Evolutionary conservation across 225 moss, liverwort and hornwort species (phyloP).

Genomic region (Lunularia cruciata): DNA sequence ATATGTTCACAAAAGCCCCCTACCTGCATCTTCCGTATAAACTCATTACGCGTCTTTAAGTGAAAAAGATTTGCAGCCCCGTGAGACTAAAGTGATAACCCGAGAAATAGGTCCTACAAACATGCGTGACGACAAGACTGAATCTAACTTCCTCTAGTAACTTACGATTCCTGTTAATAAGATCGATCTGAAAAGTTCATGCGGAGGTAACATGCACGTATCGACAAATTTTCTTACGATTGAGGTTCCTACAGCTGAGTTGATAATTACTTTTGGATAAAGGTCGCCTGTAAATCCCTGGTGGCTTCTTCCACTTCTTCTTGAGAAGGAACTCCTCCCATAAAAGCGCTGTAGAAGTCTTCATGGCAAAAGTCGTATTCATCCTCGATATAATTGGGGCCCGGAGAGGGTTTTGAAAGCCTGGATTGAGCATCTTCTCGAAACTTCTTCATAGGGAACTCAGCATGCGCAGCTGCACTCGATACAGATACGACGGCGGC

Average conservation of each 20-base stretch:
- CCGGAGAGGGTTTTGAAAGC: conserved; percentile 60
- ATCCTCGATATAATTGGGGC: conserved; percentile 64
- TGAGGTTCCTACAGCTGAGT: background rate
- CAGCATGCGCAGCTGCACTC: conserved; percentile 66
- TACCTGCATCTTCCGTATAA: background rate
- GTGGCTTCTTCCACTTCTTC: conserved; percentile 78
- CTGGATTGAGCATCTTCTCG: conserved; percentile 48
- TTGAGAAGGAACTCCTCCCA: conserved; percentile 64
- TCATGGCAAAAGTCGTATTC: conserved; percentile 80
- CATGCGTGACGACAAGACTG: no score
- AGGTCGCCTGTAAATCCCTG: conserved; percentile 64
- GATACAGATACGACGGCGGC: conserved; percentile 64
- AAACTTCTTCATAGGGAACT: conserved; percentile 52
- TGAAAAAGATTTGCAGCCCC: no score
- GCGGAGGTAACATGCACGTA: no score
- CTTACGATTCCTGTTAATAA: no score
- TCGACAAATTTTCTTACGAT: no score
- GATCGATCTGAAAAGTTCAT: no score
- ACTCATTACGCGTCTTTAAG: background rate
- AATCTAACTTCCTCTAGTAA: no score
- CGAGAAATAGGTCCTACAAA: no score
- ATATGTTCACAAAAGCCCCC: background rate
- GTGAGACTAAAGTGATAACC: no score
- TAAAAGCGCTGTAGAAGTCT: conserved; percentile 36
- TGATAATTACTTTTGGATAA: conserved; percentile 51